Evolutionary conservation across 345 rosid genomes (phyloP).

Genomic region (Euclidium syriacum): DNA sequence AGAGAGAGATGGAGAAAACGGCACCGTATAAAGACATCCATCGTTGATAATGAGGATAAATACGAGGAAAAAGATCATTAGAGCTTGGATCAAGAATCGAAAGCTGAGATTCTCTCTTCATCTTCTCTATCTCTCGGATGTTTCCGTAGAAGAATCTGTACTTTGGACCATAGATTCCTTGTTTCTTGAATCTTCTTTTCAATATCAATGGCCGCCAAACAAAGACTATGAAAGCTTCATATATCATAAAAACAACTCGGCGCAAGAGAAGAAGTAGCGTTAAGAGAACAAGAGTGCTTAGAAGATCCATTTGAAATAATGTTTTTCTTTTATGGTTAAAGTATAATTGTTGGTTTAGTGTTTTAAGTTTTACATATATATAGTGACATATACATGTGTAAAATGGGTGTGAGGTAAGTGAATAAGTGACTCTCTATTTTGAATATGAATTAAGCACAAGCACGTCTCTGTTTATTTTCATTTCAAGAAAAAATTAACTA

Average conservation of each 20-base stretch:
- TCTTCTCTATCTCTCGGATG: background rate
- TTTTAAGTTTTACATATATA: background rate
- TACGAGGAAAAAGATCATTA: background rate
- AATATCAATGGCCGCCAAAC: slow-evolving; percentile 21
- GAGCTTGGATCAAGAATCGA: slow-evolving; percentile 2
- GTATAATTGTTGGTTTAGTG: background rate
- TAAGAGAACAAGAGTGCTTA: background rate
- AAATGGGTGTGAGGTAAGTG: background rate
- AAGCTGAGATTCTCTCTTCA: slow-evolving; percentile 6
- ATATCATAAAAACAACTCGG: background rate
- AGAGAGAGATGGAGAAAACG: background rate
- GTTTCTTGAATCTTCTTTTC: slow-evolving; percentile 17
- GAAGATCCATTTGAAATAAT: slow-evolving; percentile 5
- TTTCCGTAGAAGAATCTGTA: slow-evolving; percentile 8
- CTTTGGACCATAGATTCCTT: slow-evolving; percentile 25
- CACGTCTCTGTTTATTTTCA: background rate
- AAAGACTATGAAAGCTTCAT: background rate
- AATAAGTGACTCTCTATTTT: background rate
- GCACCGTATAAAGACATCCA: slow-evolving; percentile 17
- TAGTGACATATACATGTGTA: background rate
- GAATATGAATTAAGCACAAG: background rate
- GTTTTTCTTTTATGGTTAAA: background rate
- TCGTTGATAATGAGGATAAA: slow-evolving; percentile 2
- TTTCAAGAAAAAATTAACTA: background rate
- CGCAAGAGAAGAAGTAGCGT: background rate